Base-by-base conservation (phyloP, 805 yeast genomes). In the Scheffersomyces coipomensis region DNA sequence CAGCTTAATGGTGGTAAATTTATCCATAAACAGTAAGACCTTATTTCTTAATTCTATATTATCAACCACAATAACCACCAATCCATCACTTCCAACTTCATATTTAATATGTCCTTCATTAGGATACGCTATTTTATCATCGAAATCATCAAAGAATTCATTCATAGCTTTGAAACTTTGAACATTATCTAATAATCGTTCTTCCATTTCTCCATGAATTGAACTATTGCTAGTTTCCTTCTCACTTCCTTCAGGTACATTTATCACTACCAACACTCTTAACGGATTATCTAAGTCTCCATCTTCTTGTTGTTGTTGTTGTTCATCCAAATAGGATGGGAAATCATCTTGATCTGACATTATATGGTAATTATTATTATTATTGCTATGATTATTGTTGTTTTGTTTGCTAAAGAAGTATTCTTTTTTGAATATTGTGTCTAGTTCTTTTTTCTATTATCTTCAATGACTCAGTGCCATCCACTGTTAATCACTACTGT, bases 81-180 rank as follows among this genome's bases (percentile, higher is more conserved):
- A 57, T 3, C 83, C 83, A 50, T 78, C 83, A 36, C 79, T 74
- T 3, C 83, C 82, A 2, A 77, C 81, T 44, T 78, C 83, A 48
- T 78, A 78, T 51, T 77, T 76, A 46, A 78, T 68, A 43, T 70
- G 67, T 4, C 71, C 75, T 44, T 76, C 78, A 46, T 78, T 78
- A 3, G 82, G 83, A 30, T 70, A 62, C 7, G 82, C 79, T 12
- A 78, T 64, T 18, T 56, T 54, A 29, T 63, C 72, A 51, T 78
- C 83, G 47, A 78, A 78, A 27, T 53, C 51, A 47, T 78, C 81
- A 46, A 78, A 78, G 45, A 78, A 76, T 23, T 51, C 57, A 49
- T 78, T 77, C 51, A 77, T 71, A 31, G 67, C 72, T 12, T 66
- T 71, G 47, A 74, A 65, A 15, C 73, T 69, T 46, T 68, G 71